Evolutionary conservation across 106 monocot species (phyloP), one percentile per base, ranked within the genome.

Genomic region (Amphibolis antarctica): DNA sequence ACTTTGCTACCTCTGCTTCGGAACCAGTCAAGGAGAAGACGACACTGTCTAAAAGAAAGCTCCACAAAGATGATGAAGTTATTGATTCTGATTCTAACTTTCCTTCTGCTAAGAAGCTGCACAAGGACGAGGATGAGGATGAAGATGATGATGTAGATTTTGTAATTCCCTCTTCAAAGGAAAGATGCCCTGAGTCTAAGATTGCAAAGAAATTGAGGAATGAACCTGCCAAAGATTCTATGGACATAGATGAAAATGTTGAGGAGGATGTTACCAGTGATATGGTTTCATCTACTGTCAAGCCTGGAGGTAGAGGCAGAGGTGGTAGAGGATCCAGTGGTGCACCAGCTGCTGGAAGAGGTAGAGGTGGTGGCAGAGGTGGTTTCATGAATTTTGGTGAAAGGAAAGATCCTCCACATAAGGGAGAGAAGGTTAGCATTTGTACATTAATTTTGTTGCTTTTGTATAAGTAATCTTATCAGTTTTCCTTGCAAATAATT

Each of bases 381-480:
- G 83, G 82, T 18, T 90, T 81, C 55, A 85, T 98, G 84, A 86
- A 75, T 75, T 96, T 86, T 67, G 90, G 86, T 56, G 98, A 91
- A 66, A 82, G 98, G 65, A 85, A 87, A 59, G 87, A 86, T 48
- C 98, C 98, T 25, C 98, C 98, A 48, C 98, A 91, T 62, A 91
- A 91, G 83, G 98, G 96, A 50, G 86, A 90, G 55, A 98, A 98
- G 98, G 98, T 98, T 22, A 71, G 28, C 1, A 22, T 36, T 28
- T 1, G 4, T 46, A 59, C 9, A 56, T 1, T 9, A 17, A 28
- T 17, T 50, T 7, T 36, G 7, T 27, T 12, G 4, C 17, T 14
- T 49, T 12, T 49, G 49, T 49, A 49, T 17, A 14, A 49, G 4
- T 49, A 0, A 15, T 49, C 17, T 15, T 17, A 10, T 15, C 7